phyloP scores from a whole-genome alignment of 192 early-diverging fungal genomes.

The Coemansia sp. region DNA sequence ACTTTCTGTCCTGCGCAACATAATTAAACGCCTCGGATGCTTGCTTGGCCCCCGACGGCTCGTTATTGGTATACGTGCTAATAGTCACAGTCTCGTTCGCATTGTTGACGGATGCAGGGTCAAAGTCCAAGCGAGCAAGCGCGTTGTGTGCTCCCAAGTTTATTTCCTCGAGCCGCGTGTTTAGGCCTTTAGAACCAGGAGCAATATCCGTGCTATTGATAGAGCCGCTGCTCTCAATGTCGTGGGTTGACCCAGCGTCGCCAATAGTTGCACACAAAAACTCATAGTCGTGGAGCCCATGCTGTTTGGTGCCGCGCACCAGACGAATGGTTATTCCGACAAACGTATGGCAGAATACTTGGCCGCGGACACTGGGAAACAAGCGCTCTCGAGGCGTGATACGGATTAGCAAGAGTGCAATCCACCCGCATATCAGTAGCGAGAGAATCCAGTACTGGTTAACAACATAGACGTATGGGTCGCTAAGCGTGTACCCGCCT shows the following conservation, averaged over 20 bases:
- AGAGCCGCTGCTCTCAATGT: constrained; percentile 1
- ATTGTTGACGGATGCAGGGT: background rate
- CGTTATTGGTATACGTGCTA: constrained; percentile 14
- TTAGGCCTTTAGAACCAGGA: background rate
- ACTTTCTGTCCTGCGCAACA: constrained; percentile 18
- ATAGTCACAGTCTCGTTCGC: constrained; percentile 7
- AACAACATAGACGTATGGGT: constrained; percentile 57
- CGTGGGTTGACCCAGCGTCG: constrained; percentile 6
- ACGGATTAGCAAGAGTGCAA: constrained; percentile 61
- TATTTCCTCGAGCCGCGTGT: background rate
- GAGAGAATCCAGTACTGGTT: constrained; percentile 75
- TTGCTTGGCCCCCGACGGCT: constrained; percentile 11
- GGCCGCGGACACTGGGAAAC: constrained; percentile 62
- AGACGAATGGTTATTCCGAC: constrained; percentile 57
- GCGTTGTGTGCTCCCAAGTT: background rate
- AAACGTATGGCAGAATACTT: constrained; percentile 59
- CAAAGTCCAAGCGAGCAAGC: constrained; percentile 1
- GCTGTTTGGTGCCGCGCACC: constrained; percentile 41
- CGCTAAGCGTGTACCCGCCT: constrained; percentile 50
- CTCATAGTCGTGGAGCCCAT: constrained; percentile 47
- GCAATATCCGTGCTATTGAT: background rate
- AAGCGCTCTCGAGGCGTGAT: constrained; percentile 64
- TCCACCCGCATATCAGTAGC: constrained; percentile 59
- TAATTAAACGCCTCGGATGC: constrained; percentile 49
- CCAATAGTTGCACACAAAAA: constrained; percentile 17